Conservation (phyloP, 1,284 basidiomycete species). For the Moniliophthora roreri region DNA sequence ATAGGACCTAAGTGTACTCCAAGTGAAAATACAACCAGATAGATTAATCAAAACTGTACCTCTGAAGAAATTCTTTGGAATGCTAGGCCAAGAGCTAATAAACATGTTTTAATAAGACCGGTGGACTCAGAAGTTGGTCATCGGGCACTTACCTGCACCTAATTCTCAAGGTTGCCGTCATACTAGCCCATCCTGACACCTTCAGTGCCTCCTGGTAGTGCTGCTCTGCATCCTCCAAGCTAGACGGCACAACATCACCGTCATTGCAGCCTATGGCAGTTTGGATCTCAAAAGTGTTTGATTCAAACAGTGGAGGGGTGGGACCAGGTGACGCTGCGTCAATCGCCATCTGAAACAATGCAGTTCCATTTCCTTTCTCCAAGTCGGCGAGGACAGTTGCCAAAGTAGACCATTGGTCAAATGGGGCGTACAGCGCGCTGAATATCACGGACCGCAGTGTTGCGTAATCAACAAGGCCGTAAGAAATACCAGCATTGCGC, state of each 20-base stretch:
- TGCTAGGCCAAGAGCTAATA: slow-evolving; percentile 4
- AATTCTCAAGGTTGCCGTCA: background rate
- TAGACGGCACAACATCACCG: slow-evolving; percentile 29
- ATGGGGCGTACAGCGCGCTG: slow-evolving; percentile 30
- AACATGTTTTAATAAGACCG: background rate
- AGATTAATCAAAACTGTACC: slow-evolving; percentile 18
- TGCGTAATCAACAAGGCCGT: slow-evolving; percentile 19
- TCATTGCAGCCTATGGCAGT: slow-evolving; percentile 39
- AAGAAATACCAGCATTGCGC: slow-evolving; percentile 18
- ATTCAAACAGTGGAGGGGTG: slow-evolving; percentile 4
- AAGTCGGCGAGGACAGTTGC: slow-evolving; percentile 39
- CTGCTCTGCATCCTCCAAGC: slow-evolving; percentile 27
- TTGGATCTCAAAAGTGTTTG: slow-evolving; percentile 30
- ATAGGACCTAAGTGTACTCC: slow-evolving; percentile 15
- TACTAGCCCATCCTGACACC: background rate
- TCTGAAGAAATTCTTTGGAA: slow-evolving; percentile 32
- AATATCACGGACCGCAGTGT: slow-evolving; percentile 30
- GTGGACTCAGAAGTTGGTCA: background rate
- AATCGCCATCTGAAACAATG: slow-evolving; percentile 29
- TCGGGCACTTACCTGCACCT: background rate
- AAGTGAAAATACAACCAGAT: background rate
- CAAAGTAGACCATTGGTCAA: slow-evolving; percentile 30
- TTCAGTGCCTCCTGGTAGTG: slow-evolving; percentile 26
- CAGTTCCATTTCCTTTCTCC: slow-evolving; percentile 30
- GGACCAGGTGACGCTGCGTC: background rate